Evolutionary conservation across 2,329 filamentous ascomycete genomes (phyloP).

Genomic region (Pseudogymnoascus sp.): DNA sequence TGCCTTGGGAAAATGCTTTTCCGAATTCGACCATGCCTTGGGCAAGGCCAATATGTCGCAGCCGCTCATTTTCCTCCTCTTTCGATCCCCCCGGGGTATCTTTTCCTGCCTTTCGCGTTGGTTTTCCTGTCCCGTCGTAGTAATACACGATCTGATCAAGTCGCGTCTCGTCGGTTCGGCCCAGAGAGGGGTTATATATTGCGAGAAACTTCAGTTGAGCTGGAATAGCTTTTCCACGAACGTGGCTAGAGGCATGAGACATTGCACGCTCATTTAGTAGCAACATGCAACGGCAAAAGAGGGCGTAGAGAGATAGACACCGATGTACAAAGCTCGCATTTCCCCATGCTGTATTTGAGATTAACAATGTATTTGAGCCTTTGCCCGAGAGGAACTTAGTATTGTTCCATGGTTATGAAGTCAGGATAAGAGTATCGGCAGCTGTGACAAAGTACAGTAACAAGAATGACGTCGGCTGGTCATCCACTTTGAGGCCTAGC

Average conservation of each 20-base stretch:
- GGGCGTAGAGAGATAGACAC: background rate
- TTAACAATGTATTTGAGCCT: background rate
- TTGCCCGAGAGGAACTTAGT: background rate
- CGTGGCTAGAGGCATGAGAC: slow-evolving; percentile 17
- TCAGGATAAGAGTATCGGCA: slow-evolving; percentile 1
- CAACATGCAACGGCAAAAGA: background rate
- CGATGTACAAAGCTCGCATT: background rate
- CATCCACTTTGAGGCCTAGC: background rate
- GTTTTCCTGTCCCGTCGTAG: slow-evolving; percentile 26
- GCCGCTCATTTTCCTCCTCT: slow-evolving; percentile 72
- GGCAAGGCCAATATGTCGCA: slow-evolving; percentile 88
- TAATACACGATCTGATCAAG: slow-evolving; percentile 89
- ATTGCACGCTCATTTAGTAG: slow-evolving; percentile 19
- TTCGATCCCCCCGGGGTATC: slow-evolving; percentile 26
- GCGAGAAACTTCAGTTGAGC: slow-evolving; percentile 84
- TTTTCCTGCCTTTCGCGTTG: slow-evolving; percentile 21
- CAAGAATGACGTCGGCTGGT: background rate
- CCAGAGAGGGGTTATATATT: slow-evolving; percentile 87
- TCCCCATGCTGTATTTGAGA: background rate
- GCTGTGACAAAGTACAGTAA: background rate
- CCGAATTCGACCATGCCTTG: slow-evolving; percentile 96
- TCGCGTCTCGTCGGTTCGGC: slow-evolving; percentile 50
- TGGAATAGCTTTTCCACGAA: slow-evolving; percentile 36
- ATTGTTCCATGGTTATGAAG: background rate
- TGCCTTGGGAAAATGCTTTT: slow-evolving; percentile 72